Base-by-base conservation (phyloP, 2,329 filamentous ascomycete genomes). In the Fusarium sp. region DNA sequence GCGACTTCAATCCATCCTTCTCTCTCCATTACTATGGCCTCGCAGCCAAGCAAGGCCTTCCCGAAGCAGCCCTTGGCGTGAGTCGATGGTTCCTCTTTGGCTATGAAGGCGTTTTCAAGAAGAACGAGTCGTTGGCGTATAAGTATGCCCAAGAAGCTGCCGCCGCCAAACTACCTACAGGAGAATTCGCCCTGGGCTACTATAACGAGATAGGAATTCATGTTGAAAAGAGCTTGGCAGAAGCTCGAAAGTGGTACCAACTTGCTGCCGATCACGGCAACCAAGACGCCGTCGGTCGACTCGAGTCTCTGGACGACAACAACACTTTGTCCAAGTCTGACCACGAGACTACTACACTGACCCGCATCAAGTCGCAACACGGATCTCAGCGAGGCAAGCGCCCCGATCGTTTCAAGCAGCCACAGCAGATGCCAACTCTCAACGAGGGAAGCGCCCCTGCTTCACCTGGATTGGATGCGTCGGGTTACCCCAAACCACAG, bases 1-100 rank as follows among this genome's bases (percentile, higher is more conserved):
- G 95, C 80, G 94, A 98, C 69, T 99, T 99, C 80, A 94, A 97
- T 74, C 94, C 96, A 2, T 92, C 93, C 1, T 87, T 97, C 60
- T 98, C 95, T 2, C 82, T 99, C 55, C 96, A 99, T 78, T 99
- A 99, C 83, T 98, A 98, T 76, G 93, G 93, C 37, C 86, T 99
- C 31, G 95, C 96, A 23, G 92, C 96, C 15, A 91, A 92, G 69
- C 96, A 98, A 81, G 95, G 94, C 20, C 94, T 98, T 74, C 86
- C 94, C 0, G 96, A 99, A 78, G 96, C 95, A 1, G 94, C 97
- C 63, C 92, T 99, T 81, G 94, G 95, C 28, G 94, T 99, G 65
- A 98, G 95, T 80, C 96, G 97, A 80, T 99, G 96, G 96, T 99
- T 98, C 77, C 85, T 99, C 28, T 98, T 97, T 75, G 96, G 96